Evolutionary conservation across 352 stramenopile species (phyloP).

Genomic region (Globisporangium parvum): DNA sequence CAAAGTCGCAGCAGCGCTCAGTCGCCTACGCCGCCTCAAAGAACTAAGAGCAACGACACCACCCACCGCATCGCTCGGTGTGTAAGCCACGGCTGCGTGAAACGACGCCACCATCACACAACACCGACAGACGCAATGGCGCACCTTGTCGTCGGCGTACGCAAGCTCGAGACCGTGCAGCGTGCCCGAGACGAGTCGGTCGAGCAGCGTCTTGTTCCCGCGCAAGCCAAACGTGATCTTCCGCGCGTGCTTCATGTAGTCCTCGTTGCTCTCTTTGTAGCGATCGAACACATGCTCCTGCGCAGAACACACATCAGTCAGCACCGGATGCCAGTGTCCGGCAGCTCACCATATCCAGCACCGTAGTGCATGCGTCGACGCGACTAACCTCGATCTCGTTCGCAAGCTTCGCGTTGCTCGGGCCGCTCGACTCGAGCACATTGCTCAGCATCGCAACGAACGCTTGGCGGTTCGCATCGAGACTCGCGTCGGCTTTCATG

Average conservation of each 20-base stretch:
- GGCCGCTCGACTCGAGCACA: conserved; percentile 37
- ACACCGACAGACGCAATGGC: neutral
- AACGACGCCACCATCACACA: too few relatives aligned
- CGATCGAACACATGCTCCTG: conserved; percentile 71
- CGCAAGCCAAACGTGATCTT: conserved; percentile 79
- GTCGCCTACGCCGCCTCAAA: too few relatives aligned
- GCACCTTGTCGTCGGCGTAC: conserved; percentile 64
- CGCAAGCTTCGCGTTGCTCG: conserved; percentile 33
- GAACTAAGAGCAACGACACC: too few relatives aligned
- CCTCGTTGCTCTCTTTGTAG: conserved; percentile 71
- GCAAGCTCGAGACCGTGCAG: conserved; percentile 70
- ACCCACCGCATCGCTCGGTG: too few relatives aligned
- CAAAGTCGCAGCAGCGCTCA: too few relatives aligned
- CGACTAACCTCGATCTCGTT: conserved; percentile 62
- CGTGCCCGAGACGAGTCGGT: conserved; percentile 55
- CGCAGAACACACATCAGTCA: conserved; percentile 1
- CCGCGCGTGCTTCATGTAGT: conserved; percentile 69
- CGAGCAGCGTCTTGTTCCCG: conserved; percentile 50
- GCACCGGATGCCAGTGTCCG: neutral
- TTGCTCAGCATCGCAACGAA: conserved; percentile 71
- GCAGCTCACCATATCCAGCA: neutral
- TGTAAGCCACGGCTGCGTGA: too few relatives aligned
- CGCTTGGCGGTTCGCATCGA: conserved; percentile 49
- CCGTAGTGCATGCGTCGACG: neutral
- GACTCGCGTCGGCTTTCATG: conserved; percentile 26